phyloP scores from a whole-genome alignment of 2,329 filamentous ascomycete genomes.

The Hymenoscyphus linearis region DNA sequence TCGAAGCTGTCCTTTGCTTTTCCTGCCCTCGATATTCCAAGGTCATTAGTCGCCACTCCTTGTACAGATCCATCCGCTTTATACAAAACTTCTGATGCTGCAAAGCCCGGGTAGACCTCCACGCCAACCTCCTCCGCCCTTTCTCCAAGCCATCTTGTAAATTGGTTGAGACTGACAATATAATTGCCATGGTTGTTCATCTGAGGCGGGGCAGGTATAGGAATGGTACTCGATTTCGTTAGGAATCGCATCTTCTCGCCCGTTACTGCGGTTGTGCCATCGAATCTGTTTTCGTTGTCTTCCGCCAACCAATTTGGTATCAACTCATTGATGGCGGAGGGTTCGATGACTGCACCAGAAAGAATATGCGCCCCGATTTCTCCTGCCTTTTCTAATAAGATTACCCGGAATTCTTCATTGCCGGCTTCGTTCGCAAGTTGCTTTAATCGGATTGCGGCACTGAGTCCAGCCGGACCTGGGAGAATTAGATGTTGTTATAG shows the following conservation, averaged over 20 bases:
- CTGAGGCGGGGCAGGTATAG: constrained; percentile 84
- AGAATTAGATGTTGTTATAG: constrained; percentile 13
- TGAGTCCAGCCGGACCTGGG: constrained; percentile 79
- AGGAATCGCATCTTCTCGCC: constrained; percentile 90
- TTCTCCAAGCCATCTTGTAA: constrained; percentile 93
- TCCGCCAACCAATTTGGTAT: constrained; percentile 91
- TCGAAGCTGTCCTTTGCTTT: constrained; percentile 88
- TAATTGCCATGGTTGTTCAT: constrained; percentile 99
- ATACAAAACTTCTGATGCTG: constrained; percentile 89
- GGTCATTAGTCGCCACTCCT: constrained; percentile 93
- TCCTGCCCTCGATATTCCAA: constrained; percentile 76
- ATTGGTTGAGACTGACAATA: constrained; percentile 91
- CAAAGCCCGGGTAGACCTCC: constrained; percentile 93
- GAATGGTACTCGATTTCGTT: constrained; percentile 72
- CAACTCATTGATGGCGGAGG: constrained; percentile 80
- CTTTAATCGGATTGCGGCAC: constrained; percentile 90
- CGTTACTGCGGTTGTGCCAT: constrained; percentile 77
- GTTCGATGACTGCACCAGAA: constrained; percentile 92
- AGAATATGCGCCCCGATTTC: constrained; percentile 93
- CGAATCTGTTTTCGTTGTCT: constrained; percentile 81
- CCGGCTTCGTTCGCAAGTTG: constrained; percentile 91
- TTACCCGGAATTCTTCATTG: constrained; percentile 90
- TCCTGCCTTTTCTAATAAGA: constrained; percentile 90
- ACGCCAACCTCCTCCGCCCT: constrained; percentile 95
- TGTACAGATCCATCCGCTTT: constrained; percentile 79